Base-by-base conservation (phyloP, 164 flowering plant species). In the Euptelea pleiosperma region DNA sequence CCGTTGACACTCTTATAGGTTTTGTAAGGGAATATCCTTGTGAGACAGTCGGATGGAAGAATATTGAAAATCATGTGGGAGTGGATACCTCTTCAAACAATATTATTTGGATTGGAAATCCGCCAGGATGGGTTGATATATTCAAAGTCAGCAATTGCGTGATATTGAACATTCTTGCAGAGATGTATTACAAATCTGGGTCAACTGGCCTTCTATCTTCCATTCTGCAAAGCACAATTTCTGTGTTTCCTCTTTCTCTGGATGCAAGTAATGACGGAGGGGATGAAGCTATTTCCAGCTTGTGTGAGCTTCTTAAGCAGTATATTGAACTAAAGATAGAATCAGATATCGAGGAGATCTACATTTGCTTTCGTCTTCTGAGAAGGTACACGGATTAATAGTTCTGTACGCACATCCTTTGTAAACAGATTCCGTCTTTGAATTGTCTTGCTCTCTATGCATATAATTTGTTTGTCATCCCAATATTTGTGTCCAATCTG, bases 321-420 rank as follows among this genome's bases (percentile, higher is more conserved):
- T 87, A 87, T 66, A 68, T 88, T 44, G 71, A 83, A 45, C 50
- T 83, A 47, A 93, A 81, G 75, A 71, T 93, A 45, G 73, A 77
- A 49, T 67, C 66, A 21, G 97, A 93, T 70, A 71, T 93, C 54
- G 98, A 93, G 71, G 97, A 90, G 78, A 79, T 90, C 53, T 79
- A 83, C 65, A 35, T 79, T 37, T 86, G 92, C 68, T 79, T 84
- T 68, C 77, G 89, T 61, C 81, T 90, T 68, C 71, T 93, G 41
- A 82, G 57, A 72, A 90, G 98, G 98, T 93, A 82, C 29, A 55
- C 43, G n/a, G n/a, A 22, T 14, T 34, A 18, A 12, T 6, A 14
- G 4, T 29, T 16, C 24, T 30, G 19, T 46, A 4, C 25, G 22
- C 9, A 19, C 16, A 15, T 3, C n/a, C n/a, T n/a, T 16, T 15